Percentiles rank a stretch among this genome's conserved stretches.
These are phyloP conservation scores for Vanrija humicola DNA, from an alignment of 1,284 basidiomycete species.

Conservation along the genomic window DNA sequence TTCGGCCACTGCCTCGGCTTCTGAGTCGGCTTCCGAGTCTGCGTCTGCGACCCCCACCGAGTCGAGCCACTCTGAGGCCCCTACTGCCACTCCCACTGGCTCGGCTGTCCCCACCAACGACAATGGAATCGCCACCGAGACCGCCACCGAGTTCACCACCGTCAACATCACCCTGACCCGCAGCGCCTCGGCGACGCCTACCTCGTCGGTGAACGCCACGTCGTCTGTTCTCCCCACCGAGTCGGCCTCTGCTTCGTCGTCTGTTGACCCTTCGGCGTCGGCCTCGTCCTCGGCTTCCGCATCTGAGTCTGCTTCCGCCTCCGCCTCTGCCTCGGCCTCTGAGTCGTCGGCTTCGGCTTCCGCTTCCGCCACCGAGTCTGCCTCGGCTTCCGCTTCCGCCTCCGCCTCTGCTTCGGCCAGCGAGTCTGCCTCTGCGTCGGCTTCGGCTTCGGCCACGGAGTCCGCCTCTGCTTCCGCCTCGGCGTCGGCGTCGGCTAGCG, in stretches of 20 bases:
- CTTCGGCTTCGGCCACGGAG: background rate
- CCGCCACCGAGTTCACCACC: slow-evolving; percentile 30
- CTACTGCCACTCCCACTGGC: slow-evolving; percentile 2
- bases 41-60: slow-evolving; percentile 3
- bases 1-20: background rate
- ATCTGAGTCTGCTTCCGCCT: background rate
- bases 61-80: slow-evolving; percentile 9
- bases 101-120: slow-evolving; percentile 29
- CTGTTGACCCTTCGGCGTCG: background rate
- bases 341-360: background rate
- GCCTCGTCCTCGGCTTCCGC: background rate
- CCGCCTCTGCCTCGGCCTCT: background rate
- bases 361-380: background rate
- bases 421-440: slow-evolving; percentile 1
- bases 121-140: slow-evolving; percentile 35
- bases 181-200: slow-evolving; percentile 8
- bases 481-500: background rate
- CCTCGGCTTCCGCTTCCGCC: background rate
- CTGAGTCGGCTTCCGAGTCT: background rate
- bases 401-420: background rate
- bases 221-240: background rate
- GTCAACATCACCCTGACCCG: slow-evolving; percentile 34
- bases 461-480: background rate
- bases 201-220: slow-evolving; percentile 1
- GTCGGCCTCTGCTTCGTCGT: background rate